phyloP scores from a whole-genome alignment of 2,329 filamentous ascomycete genomes.

The Cladosporium sphaerospermum region DNA sequence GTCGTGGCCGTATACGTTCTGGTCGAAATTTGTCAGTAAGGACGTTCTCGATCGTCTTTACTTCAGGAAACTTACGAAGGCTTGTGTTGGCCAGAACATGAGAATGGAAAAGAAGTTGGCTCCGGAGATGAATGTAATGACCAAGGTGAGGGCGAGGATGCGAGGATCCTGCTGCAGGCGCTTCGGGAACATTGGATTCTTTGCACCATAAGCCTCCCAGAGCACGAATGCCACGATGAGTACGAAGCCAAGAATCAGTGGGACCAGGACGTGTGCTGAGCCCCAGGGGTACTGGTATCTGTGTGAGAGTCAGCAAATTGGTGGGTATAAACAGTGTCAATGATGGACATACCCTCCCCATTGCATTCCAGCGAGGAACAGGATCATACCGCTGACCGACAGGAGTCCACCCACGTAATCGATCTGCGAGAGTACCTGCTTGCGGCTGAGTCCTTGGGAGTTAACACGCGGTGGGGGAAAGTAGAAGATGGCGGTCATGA shows the following conservation, averaged over 20 bases:
- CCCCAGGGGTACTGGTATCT: constrained; percentile 28
- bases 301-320: background rate
- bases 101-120: constrained; percentile 37
- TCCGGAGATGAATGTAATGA: constrained; percentile 37
- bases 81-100: constrained; percentile 58
- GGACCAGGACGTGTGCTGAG: constrained; percentile 28
- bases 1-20: constrained; percentile 42
- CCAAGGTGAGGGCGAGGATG: constrained; percentile 30
- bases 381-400: constrained; percentile 44
- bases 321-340: background rate
- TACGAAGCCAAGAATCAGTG: constrained; percentile 28
- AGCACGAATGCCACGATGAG: constrained; percentile 29
- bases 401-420: constrained; percentile 50
- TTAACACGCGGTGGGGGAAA: constrained; percentile 45
- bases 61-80: constrained; percentile 13
- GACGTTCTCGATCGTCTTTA: background rate
- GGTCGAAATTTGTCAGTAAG: no score
- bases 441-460: constrained; percentile 28
- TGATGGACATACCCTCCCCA: constrained; percentile 13
- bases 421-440: constrained; percentile 40
- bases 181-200: constrained; percentile 31
- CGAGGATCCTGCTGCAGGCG: constrained; percentile 29
- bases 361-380: constrained; percentile 44
- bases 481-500: constrained; percentile 49
- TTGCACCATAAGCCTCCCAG: constrained; percentile 27